phyloP scores from a whole-genome alignment of 345 rosid genomes.

The Sonneratia alba region DNA sequence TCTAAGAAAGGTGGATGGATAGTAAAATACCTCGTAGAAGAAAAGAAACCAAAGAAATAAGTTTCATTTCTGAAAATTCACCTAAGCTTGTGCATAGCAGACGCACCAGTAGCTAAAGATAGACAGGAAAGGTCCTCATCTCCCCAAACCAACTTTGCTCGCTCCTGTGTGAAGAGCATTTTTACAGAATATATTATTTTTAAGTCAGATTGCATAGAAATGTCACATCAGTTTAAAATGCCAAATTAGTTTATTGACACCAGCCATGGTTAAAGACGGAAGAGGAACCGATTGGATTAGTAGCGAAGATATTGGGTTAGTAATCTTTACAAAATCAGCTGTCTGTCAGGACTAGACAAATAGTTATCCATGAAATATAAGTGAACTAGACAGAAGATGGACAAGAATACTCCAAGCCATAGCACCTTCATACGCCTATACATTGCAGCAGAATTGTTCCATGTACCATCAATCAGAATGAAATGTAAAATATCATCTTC shows the following conservation, averaged over 20 bases:
- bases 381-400: neutral
- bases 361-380: neutral
- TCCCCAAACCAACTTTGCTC: conserved; percentile 61
- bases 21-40: neutral
- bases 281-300: neutral
- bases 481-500: conserved; percentile 48
- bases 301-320: neutral
- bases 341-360: neutral
- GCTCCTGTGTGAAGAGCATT: conserved; percentile 37
- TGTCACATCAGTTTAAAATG: neutral
- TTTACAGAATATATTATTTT: neutral
- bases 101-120: conserved; percentile 65
- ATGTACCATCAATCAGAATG: conserved; percentile 85
- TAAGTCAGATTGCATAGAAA: neutral
- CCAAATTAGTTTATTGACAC: neutral
- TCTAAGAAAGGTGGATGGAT: neutral
- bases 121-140: conserved; percentile 67
- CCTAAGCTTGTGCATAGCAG: conserved; percentile 95
- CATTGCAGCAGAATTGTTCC: conserved; percentile 98
- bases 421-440: conserved; percentile 79
- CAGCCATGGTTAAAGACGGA: neutral
- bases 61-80: conserved; percentile 14
- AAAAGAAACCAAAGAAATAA: neutral
- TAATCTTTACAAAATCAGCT: neutral
- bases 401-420: neutral